phyloP scores from a whole-genome alignment of 768 basidiomycete species.

The Phanerochaete carnosa region DNA sequence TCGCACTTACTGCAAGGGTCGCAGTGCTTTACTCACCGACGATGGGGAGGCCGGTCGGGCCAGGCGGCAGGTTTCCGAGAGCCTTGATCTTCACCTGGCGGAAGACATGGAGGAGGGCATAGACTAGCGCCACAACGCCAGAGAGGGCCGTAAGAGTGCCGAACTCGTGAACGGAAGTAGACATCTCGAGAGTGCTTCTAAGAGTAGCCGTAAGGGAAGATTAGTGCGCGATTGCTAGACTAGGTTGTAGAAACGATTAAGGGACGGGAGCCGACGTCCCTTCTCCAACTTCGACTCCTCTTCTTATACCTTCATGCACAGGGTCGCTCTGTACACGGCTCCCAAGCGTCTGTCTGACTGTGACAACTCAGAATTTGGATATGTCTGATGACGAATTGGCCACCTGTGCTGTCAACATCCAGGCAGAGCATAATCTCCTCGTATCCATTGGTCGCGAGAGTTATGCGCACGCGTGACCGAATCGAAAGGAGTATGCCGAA shows the following conservation, averaged over 20 bases:
- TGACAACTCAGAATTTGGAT: neutral
- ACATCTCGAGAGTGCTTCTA: neutral
- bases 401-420: no score
- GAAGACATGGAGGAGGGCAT: neutral
- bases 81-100: neutral
- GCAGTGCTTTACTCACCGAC: conserved; percentile 1
- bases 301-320: no score
- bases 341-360: neutral
- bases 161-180: neutral
- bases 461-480: no score
- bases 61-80: conserved; percentile 3
- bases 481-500: no score
- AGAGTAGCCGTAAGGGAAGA: neutral
- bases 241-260: no score
- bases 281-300: no score
- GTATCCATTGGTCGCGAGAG: no score
- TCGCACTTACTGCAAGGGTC: neutral
- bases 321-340: no score
- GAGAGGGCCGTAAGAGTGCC: neutral
- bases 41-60: conserved; percentile 9
- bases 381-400: neutral
- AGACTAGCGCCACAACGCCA: neutral
- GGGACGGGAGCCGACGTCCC: no score
- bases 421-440: no score
- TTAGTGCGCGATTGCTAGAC: neutral